A percentile compares a stretch with the other conserved stretches of the same genome.
phyloP scores from a whole-genome alignment of 2,329 filamentous ascomycete genomes.

The Curvularia lunata region DNA sequence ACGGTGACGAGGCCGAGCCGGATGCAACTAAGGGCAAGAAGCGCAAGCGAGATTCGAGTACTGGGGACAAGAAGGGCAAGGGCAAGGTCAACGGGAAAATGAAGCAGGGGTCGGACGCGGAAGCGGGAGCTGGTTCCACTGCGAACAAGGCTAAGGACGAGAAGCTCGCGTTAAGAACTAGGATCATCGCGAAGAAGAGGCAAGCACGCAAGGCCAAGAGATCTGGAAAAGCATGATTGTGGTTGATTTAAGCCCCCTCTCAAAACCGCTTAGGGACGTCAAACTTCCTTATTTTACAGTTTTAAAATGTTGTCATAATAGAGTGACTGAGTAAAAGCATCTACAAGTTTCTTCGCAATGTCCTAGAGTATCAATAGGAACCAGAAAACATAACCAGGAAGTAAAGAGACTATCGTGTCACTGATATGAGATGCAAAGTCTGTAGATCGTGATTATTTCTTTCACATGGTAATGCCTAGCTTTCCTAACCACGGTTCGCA shows the following conservation, averaged over 20 bases:
- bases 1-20: conserved; percentile 18
- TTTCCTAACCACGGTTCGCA: too few species aligned
- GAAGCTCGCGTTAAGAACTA: conserved; percentile 67
- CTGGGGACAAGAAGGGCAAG: conserved; percentile 18
- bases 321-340: too few species aligned
- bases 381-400: too few species aligned
- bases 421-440: too few species aligned
- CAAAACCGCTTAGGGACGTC: too few species aligned
- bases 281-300: too few species aligned
- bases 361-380: too few species aligned
- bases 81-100: conserved; percentile 21
- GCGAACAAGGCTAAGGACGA: conserved; percentile 45
- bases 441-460: too few species aligned
- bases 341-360: too few species aligned
- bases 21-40: conserved; percentile 41
- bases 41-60: conserved; percentile 47
- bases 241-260: conserved; percentile 3
- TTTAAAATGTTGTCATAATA: too few species aligned
- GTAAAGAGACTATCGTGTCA: too few species aligned
- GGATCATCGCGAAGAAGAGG: conserved; percentile 85
- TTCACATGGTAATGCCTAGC: too few species aligned
- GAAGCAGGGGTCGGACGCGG: conserved; percentile 28
- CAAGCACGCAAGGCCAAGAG: conserved; percentile 69
- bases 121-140: conserved; percentile 10
- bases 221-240: conserved; percentile 57